Percentiles rank a stretch among this genome's conserved stretches.
phyloP scores from a whole-genome alignment of 495 filamentous ascomycete genomes.

The Penicillium nucicola region DNA sequence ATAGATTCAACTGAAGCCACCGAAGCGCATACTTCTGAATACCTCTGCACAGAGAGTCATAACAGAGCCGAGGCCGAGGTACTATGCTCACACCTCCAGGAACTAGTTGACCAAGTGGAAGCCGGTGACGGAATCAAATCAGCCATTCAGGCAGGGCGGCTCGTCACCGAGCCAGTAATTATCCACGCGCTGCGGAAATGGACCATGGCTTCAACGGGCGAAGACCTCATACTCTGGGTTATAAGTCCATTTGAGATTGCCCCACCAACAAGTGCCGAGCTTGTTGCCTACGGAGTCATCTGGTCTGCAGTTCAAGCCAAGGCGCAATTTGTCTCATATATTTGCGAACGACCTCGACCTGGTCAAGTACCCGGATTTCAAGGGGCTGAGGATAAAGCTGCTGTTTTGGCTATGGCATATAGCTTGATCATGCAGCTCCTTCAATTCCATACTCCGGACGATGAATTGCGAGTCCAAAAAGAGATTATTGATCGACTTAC shows the following conservation, averaged over 20 bases:
- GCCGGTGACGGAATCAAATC: background rate
- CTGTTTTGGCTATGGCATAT: background rate
- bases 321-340: too few species aligned
- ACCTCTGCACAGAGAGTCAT: too few species aligned
- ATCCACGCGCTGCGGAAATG: background rate
- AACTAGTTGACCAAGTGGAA: background rate
- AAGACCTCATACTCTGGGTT: background rate
- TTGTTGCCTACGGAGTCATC: background rate
- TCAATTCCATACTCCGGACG: background rate
- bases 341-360: background rate
- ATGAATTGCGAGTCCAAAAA: background rate
- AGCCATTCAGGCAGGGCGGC: background rate
- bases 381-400: background rate
- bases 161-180: background rate
- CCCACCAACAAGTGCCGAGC: background rate
- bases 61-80: background rate
- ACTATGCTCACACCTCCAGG: background rate
- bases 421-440: background rate
- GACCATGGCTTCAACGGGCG: background rate
- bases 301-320: background rate
- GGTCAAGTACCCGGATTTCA: background rate
- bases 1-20: background rate
- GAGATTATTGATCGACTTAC: background rate
- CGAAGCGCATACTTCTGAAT: too few species aligned
- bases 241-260: background rate